Evolutionary conservation across 225 moss, liverwort and hornwort species (phyloP), one percentile per base, ranked within the genome.

Genomic region (Sphagnum tenellum): DNA sequence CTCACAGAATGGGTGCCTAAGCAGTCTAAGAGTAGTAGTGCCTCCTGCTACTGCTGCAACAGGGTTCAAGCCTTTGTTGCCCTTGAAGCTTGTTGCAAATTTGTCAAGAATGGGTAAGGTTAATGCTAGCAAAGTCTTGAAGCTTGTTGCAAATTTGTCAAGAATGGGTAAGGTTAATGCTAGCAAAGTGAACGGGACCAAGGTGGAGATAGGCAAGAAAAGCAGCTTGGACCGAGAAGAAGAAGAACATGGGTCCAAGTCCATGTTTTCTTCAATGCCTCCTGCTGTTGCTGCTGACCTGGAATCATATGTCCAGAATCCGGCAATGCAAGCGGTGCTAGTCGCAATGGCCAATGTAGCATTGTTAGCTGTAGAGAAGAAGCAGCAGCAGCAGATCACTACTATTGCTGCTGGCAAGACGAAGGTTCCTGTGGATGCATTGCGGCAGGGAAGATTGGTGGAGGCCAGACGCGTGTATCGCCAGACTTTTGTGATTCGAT

Each of bases 341-440:
- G 86, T 88, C 3, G 93, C 86, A 11, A 77, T 93, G 61, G 84
- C 84, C 62, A 85, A 81, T 9, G 67, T 85, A 7, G 84, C 84
- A 11, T 61, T 85, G 60, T 86, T 77, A 44, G 84, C 87, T 0
- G 89, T 75, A 52, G 70, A 82, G 5, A 75, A 73, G 73, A 59
- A 73, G 47, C 75, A 73, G 44, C 69, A 71, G 0, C 81, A 85
- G 46, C 64, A 65, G 8, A 66, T 68, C 29, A 29, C 29, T 29
- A 29, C 29, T 29, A 29, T 29, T 29, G 29, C 29, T 29, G 29
- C 29, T 29, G 29, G 29, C 29, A 29, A 29, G 29, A 29, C 29
- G 29, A 1, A 29, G 55, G 14, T 49, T 14, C 65, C 65, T 4
- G 53, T 65, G 65, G 44, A 65, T 46, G 44, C 53, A 3, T 55